phyloP scores from a whole-genome alignment of 1,284 basidiomycete genomes.

The Tranzscheliella williamsii region DNA sequence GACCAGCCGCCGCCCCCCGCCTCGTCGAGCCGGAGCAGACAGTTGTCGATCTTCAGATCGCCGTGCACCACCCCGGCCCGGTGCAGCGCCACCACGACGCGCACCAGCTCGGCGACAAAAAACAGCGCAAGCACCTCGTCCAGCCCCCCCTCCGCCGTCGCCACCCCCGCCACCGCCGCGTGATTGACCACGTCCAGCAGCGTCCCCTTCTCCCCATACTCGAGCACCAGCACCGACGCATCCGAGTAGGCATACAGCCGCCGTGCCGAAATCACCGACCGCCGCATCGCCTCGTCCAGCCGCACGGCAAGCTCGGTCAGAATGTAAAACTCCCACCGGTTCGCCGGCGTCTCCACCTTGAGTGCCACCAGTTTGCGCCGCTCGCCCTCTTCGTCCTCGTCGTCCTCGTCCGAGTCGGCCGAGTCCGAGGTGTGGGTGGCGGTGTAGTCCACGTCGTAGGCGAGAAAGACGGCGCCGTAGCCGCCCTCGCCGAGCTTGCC shows the following conservation, averaged over 20 bases:
- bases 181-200: constrained; percentile 91
- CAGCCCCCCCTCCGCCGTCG: constrained; percentile 66
- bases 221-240: constrained; percentile 87
- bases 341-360: constrained; percentile 87
- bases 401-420: constrained; percentile 4
- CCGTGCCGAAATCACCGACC: constrained; percentile 48
- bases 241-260: constrained; percentile 64
- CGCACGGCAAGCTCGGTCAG: constrained; percentile 73
- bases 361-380: constrained; percentile 73
- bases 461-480: constrained; percentile 89
- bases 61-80: constrained; percentile 85
- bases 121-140: constrained; percentile 95
- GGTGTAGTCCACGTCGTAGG: constrained; percentile 62
- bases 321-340: constrained; percentile 90
- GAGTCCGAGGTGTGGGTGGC: not conserved
- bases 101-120: constrained; percentile 88
- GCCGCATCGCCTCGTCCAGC: constrained; percentile 10
- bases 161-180: constrained; percentile 39
- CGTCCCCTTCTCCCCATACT: constrained; percentile 86
- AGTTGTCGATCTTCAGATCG: constrained; percentile 99
- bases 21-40: constrained; percentile 84
- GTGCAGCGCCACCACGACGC: constrained; percentile 82
- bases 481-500: constrained; percentile 96
- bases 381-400: constrained; percentile 68
- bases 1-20: constrained; percentile 72